Percentiles rank a stretch among this genome's conserved stretches.
These are phyloP conservation scores for Cicer cuneatum DNA, from an alignment of 306 rosid species.

Conservation along the genomic window DNA sequence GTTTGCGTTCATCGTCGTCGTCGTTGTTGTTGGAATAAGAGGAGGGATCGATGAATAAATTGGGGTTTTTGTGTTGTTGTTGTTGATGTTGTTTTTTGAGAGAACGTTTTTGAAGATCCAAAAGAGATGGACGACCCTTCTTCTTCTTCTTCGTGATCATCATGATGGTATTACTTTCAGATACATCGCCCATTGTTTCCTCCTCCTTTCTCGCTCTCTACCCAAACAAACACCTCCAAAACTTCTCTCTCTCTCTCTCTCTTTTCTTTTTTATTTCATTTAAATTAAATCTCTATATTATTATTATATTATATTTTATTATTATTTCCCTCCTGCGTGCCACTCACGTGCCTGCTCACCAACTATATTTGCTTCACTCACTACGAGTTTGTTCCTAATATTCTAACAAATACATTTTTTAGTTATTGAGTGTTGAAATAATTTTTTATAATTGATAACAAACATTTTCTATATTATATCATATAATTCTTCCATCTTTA, in stretches of 20 bases:
- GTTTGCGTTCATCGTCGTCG: slow-evolving; percentile 75
- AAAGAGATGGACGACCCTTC: slow-evolving; percentile 98
- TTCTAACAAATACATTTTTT: no score
- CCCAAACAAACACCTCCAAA: slow-evolving; percentile 48
- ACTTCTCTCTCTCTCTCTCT: neutral
- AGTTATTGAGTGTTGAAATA: no score
- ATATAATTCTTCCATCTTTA: no score
- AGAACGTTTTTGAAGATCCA: slow-evolving; percentile 93
- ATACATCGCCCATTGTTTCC: slow-evolving; percentile 71
- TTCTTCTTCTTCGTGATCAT: slow-evolving; percentile 74
- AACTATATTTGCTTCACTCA: no score
- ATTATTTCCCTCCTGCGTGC: neutral
- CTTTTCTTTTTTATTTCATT: no score
- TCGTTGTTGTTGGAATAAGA: slow-evolving; percentile 27
- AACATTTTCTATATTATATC: no score
- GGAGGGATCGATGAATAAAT: slow-evolving; percentile 40
- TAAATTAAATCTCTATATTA: neutral
- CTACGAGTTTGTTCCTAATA: no score
- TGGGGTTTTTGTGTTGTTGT: slow-evolving; percentile 50
- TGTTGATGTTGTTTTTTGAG: slow-evolving; percentile 71
- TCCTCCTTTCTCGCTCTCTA: slow-evolving; percentile 55
- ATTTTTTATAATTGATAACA: no score
- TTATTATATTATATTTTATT: no score
- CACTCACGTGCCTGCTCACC: slow-evolving; percentile 11
- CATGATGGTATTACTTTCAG: slow-evolving; percentile 39